Evolutionary conservation across 2,329 filamentous ascomycete genomes (phyloP).

Genomic region (Periconia sp.): DNA sequence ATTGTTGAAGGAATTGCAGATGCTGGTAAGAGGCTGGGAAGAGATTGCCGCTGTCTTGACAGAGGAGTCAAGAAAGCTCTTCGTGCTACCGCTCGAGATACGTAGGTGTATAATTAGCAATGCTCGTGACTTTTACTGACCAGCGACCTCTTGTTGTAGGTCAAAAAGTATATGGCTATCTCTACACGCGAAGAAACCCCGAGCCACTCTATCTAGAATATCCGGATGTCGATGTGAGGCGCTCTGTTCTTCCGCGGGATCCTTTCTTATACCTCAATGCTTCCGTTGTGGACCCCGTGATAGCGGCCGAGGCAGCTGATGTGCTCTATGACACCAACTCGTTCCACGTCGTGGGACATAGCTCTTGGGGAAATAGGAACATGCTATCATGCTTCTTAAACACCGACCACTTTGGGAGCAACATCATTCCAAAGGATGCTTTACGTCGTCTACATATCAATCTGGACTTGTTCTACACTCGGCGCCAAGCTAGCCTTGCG

Average conservation of each 20-base stretch:
- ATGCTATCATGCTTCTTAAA: background rate
- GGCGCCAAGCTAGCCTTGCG: background rate
- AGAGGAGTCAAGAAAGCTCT: conserved; percentile 2
- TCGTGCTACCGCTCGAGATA: conserved; percentile 7
- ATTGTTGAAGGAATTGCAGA: background rate
- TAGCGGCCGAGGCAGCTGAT: conserved; percentile 13
- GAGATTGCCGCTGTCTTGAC: background rate
- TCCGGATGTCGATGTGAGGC: conserved; percentile 4
- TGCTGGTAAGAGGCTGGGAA: conserved; percentile 6
- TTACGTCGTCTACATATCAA: too few relatives aligned
- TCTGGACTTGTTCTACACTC: too few relatives aligned
- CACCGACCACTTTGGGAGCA: background rate
- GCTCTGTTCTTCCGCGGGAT: conserved; percentile 6
- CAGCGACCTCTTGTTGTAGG: too few relatives aligned
- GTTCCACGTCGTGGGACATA: conserved; percentile 3
- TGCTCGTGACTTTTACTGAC: too few relatives aligned
- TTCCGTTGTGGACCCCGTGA: conserved; percentile 7
- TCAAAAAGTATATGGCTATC: too few relatives aligned
- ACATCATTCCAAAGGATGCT: background rate
- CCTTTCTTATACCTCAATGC: conserved; percentile 7
- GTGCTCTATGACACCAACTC: conserved; percentile 9
- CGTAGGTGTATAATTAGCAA: too few relatives aligned
- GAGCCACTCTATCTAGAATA: background rate
- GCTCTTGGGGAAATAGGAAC: background rate
- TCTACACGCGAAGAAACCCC: conserved; percentile 4